Percentiles rank a stretch among this genome's conserved stretches.
Conservation (phyloP, 2,329 filamentous ascomycete species). For the Colletotrichum liaoningense region DNA sequence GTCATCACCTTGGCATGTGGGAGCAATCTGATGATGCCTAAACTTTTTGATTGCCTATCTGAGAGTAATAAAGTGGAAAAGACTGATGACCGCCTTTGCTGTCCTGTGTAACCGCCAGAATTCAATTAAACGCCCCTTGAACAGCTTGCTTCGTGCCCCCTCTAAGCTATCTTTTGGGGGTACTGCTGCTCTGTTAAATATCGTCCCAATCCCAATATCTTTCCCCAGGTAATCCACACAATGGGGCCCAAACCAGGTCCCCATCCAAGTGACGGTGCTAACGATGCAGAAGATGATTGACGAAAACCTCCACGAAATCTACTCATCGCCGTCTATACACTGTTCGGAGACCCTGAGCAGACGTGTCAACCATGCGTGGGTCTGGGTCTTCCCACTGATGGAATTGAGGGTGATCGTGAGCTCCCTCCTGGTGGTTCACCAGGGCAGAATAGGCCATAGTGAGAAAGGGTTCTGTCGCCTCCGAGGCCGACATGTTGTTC, state of each 20-base stretch:
- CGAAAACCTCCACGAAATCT: not conserved
- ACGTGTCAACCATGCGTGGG: constrained; percentile 11
- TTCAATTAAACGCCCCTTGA: constrained; percentile 14
- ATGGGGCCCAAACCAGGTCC: constrained; percentile 30
- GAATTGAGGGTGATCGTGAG: not conserved
- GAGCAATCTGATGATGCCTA: constrained; percentile 10
- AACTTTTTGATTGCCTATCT: constrained; percentile 31
- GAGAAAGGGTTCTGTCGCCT: constrained; percentile 56
- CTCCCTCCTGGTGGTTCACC: constrained; percentile 27
- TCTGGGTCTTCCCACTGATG: constrained; percentile 21
- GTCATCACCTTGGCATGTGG: not conserved
- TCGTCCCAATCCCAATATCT: constrained; percentile 18
- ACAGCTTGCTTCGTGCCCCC: constrained; percentile 21
- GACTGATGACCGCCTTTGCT: constrained; percentile 19
- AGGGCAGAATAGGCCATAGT: constrained; percentile 53
- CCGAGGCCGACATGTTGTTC: constrained; percentile 48
- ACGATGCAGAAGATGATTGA: constrained; percentile 25
- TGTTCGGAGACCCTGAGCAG: constrained; percentile 15
- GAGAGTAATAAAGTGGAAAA: constrained; percentile 29
- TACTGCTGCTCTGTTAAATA: not conserved
- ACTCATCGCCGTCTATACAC: constrained; percentile 22
- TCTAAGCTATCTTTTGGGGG: constrained; percentile 15
- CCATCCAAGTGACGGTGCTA: constrained; percentile 32
- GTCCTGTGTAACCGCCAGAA: constrained; percentile 16
- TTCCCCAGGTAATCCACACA: constrained; percentile 15